Base-by-base conservation (phyloP, 257 asterid species). In the Penstemon barbatus region DNA sequence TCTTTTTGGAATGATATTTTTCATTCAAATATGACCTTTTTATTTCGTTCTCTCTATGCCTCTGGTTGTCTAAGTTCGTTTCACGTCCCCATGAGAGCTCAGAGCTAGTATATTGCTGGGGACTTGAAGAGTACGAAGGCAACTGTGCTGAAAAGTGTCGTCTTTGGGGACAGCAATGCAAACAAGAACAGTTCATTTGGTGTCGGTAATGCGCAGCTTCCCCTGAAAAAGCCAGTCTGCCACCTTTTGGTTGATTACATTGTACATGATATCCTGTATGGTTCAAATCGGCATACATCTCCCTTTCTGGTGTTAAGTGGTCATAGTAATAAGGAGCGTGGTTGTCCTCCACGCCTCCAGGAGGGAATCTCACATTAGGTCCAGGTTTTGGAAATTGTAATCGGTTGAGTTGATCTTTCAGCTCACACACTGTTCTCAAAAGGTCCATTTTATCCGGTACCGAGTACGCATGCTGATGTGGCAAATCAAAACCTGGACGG, bases 361-460 rank as follows among this genome's bases (percentile, higher is more conserved):
- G 53, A 10, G 79, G 74, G 62, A 69, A 74, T 45, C 76, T 74
- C 60, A 70, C 51, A 7, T 71, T 63, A 58, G 72, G 55, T 40
- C 61, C 55, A 37, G 40, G 70, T 74, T 78, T 78, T 51, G 80
- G 71, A 15, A 80, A 69, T 3, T 77, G 83, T 68, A 83, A 81
- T 74, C 79, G 77, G 69, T 79, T 76, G 69, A 93, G 84, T 81
- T 93, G 91, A 66, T 88, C 90, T 74, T 86, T 83, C 71, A 93
- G 87, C 71, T 93, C 92, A 56, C 64, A 62, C 39, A 93, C 90
- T 64, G 84, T 85, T 79, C 90, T 88, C 77, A 93, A 71, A 71
- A 93, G 77, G 71, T 87, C 88, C 60, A 65, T 54, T 70, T 77
- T 88, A 56, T 84, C 96, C 3, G 89, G 85, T 46, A 80, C 88